phyloP scores from a whole-genome alignment of 1,284 basidiomycete genomes.

The Rhodotorula glutinis region DNA sequence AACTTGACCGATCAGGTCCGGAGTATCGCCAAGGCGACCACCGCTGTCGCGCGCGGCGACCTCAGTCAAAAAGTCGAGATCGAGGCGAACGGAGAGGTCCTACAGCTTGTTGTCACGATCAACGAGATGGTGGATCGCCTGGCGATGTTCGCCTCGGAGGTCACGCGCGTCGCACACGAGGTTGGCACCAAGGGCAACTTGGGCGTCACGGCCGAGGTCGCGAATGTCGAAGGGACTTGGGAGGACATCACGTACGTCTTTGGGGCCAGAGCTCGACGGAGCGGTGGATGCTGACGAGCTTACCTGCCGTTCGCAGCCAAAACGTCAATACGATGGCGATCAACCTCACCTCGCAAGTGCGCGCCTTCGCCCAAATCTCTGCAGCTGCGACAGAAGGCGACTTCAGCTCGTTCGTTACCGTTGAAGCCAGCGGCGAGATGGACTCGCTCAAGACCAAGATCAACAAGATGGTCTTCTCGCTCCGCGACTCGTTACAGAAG shows the following conservation, averaged over 20 bases:
- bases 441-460: slow-evolving; percentile 99
- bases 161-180: slow-evolving; percentile 77
- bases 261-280: background rate
- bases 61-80: slow-evolving; percentile 90
- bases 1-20: slow-evolving; percentile 45
- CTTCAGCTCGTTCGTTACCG: slow-evolving; percentile 98
- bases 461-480: slow-evolving; percentile 98
- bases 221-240: slow-evolving; percentile 97
- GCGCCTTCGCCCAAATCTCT: slow-evolving; percentile 98
- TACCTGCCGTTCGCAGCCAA: background rate
- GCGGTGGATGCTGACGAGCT: slow-evolving; percentile 4
- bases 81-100: slow-evolving; percentile 90
- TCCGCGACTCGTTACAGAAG: slow-evolving; percentile 96
- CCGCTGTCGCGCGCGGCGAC: slow-evolving; percentile 90
- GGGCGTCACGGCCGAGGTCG: slow-evolving; percentile 95
- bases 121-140: slow-evolving; percentile 46
- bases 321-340: slow-evolving; percentile 86
- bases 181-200: slow-evolving; percentile 95
- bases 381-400: slow-evolving; percentile 99
- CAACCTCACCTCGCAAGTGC: slow-evolving; percentile 80
- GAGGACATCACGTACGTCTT: slow-evolving; percentile 88
- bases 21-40: slow-evolving; percentile 71
- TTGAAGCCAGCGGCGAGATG: slow-evolving; percentile 98
- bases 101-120: slow-evolving; percentile 75
- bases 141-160: slow-evolving; percentile 49